A percentile compares a stretch with the other conserved stretches of the same genome.
phyloP scores from a whole-genome alignment of 1,139 yeast genomes.

The Sugiyamaella sp. region DNA sequence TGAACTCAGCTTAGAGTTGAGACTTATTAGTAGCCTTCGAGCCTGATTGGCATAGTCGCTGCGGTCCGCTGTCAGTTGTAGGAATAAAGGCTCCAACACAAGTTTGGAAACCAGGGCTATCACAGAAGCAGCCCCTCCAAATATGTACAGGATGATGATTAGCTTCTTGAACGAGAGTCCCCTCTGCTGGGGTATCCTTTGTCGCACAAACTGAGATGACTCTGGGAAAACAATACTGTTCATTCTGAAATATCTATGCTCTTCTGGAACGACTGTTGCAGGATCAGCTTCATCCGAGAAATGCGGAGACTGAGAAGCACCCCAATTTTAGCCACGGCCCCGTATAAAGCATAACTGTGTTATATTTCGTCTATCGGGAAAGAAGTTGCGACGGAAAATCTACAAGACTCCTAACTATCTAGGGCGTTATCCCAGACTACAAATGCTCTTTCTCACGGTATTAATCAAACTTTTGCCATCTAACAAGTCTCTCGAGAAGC shows the following conservation, averaged over 20 bases:
- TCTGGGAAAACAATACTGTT: slow-evolving; percentile 34
- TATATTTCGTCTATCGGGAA: not conserved
- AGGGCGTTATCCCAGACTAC: too few species aligned
- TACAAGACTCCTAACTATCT: too few species aligned
- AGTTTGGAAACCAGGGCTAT: slow-evolving; percentile 40
- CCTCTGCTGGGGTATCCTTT: slow-evolving; percentile 20
- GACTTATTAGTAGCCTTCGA: slow-evolving; percentile 27
- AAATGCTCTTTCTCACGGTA: too few species aligned
- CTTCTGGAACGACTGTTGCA: not conserved
- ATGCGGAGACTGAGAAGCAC: not conserved
- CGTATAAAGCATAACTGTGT: not conserved
- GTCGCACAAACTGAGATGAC: slow-evolving; percentile 27
- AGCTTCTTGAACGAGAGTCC: slow-evolving; percentile 35
- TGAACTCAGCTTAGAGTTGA: slow-evolving; percentile 31
- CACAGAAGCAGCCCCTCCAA: slow-evolving; percentile 42
- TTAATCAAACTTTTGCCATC: too few species aligned
- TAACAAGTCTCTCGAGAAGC: not conserved
- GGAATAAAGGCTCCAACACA: slow-evolving; percentile 41
- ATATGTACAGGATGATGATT: slow-evolving; percentile 39
- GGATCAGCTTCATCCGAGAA: not conserved
- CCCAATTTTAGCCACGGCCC: slow-evolving; percentile 9
- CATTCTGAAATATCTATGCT: not conserved
- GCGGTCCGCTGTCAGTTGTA: slow-evolving; percentile 42
- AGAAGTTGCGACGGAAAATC: too few species aligned
- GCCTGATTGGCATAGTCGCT: slow-evolving; percentile 38